Evolutionary conservation across 2,329 filamentous ascomycete genomes (phyloP).

Genomic region (Fonsecaea nubica): DNA sequence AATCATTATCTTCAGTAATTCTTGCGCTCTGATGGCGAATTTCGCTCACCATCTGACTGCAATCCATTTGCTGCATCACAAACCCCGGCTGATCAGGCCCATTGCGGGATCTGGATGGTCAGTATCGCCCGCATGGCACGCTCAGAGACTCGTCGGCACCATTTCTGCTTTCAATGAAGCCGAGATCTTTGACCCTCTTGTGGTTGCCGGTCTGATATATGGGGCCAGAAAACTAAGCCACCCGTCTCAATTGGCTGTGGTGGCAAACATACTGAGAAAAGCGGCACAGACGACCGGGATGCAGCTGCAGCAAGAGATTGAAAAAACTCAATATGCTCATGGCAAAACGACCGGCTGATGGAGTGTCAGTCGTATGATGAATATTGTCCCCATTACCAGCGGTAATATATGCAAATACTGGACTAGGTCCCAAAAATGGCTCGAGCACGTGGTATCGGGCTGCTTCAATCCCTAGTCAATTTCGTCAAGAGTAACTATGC

Average conservation of each 20-base stretch:
- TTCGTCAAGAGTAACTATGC: too few relatives aligned
- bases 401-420: too few relatives aligned
- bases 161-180: neutral
- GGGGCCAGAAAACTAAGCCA: conserved; percentile 14
- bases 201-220: conserved; percentile 11
- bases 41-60: conserved; percentile 19
- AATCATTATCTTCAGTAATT: conserved; percentile 20
- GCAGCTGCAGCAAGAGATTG: conserved; percentile 12
- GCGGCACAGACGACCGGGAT: conserved; percentile 6
- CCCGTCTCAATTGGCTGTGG: conserved; percentile 9
- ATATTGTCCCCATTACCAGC: too few relatives aligned
- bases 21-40: conserved; percentile 19
- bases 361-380: too few relatives aligned
- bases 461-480: too few relatives aligned
- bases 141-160: conserved; percentile 10
- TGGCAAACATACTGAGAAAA: conserved; percentile 11
- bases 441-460: too few relatives aligned
- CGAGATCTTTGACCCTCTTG: conserved; percentile 10
- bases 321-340: neutral
- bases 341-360: too few relatives aligned
- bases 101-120: conserved; percentile 9
- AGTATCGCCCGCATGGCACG: conserved; percentile 15
- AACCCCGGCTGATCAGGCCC: conserved; percentile 15
- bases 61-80: conserved; percentile 10
- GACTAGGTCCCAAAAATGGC: too few relatives aligned